These are phyloP conservation scores for Prototheca cutis DNA, from an alignment of 163 green algal species.

Conservation along the genomic window DNA sequence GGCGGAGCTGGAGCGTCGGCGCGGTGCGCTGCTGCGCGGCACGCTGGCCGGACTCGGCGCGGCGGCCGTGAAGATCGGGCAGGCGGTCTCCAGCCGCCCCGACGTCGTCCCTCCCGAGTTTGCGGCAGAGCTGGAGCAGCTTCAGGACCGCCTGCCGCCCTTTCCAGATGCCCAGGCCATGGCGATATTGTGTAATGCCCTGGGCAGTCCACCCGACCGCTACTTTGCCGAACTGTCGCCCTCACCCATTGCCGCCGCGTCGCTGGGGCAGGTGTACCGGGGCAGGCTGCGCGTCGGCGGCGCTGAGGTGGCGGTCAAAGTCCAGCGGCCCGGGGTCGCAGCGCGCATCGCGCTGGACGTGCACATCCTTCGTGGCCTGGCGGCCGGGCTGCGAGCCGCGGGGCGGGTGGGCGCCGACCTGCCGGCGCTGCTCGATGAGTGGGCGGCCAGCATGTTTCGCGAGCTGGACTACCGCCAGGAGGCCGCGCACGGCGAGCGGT, in stretches of 20 bases:
- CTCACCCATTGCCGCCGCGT: conserved; percentile 80
- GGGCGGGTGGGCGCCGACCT: conserved; percentile 49
- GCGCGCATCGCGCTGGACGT: conserved; percentile 89
- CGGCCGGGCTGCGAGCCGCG: not conserved
- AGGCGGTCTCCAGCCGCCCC: conserved; percentile 42
- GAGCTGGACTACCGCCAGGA: conserved; percentile 83
- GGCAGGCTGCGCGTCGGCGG: conserved; percentile 58
- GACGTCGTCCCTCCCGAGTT: conserved; percentile 70
- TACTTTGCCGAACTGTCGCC: conserved; percentile 67
- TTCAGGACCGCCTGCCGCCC: conserved; percentile 69
- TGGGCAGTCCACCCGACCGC: conserved; percentile 53
- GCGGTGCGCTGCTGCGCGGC: conserved; percentile 45
- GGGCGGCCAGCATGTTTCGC: conserved; percentile 66
- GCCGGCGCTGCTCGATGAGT: conserved; percentile 80
- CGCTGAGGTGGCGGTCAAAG: conserved; percentile 90
- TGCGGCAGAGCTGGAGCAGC: conserved; percentile 72
- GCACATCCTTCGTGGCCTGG: conserved; percentile 59
- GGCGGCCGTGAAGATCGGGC: conserved; percentile 60
- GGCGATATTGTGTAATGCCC: conserved; percentile 75
- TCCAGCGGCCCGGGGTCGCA: conserved; percentile 88
- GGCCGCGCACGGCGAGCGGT: conserved; percentile 55
- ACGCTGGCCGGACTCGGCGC: conserved; percentile 68
- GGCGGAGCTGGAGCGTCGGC: conserved; percentile 9
- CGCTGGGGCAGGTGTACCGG: conserved; percentile 89
- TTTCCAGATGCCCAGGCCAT: conserved; percentile 51